Evolutionary conservation across 805 yeast species (phyloP), one percentile per base, ranked within the genome.

Genomic region (Candida argentea): DNA sequence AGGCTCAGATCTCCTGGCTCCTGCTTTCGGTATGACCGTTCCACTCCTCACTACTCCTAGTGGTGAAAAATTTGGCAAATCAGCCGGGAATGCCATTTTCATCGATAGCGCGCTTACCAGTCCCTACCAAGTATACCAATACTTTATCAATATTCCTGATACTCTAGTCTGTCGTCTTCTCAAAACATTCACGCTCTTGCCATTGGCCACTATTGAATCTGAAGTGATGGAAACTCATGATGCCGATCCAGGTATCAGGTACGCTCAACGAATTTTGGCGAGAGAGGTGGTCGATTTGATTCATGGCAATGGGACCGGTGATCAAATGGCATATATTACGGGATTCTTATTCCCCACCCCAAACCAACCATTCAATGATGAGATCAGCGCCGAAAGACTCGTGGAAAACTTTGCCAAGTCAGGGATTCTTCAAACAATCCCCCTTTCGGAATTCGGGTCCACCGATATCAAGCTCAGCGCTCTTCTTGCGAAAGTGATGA

Each of bases 41-140:
- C 97, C 97, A 2, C 57, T 91, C 16, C 60, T 91, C 39, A 83
- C 95, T 0, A 84, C 95, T 0, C 72, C 94, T 0, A 67, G 73
- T 7, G 98, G 98, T 5, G 91, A 77, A 34, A 91, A 91, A 55
- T 87, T 91, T 53, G 98, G 98, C 17, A 91, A 91, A 47, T 81
- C 94, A 31, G 95, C 95, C 2, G 97, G 97, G 0, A 91, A 91
- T 59, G 97, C 98, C 0, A 73, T 91, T 2, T 91, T 91, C 55
- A 74, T 91, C 30, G 87, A 80, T 44, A 64, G 73, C 5, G 51
- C 59, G n/a, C 54, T 81, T 33, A 89, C 95, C 2, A 65, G 82
- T 10, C 76, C 94, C 0, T 91, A 71, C 52, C 80, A 82, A 26
- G 54, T 91, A 38, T 91, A 80, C 49, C 97, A 91, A 44, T 82